A percentile compares a stretch with the other conserved stretches of the same genome.
phyloP scores from a whole-genome alignment of 306 rosid genomes.

The Citrullus amarus region DNA sequence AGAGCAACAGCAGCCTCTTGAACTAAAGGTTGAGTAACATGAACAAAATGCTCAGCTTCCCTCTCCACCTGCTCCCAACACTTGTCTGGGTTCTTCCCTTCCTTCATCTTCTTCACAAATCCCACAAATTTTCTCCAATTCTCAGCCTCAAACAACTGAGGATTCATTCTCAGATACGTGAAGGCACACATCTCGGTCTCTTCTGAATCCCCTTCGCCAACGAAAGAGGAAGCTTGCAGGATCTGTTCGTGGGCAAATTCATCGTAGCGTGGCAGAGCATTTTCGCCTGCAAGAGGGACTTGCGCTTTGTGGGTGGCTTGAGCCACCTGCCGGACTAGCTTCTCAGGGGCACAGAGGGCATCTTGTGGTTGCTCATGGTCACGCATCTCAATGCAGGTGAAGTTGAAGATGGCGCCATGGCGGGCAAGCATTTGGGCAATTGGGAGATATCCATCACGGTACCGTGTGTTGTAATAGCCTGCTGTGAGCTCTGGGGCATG shows the following conservation, averaged over 20 bases:
- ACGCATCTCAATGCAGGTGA: slow-evolving; percentile 90
- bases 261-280: slow-evolving; percentile 71
- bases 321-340: slow-evolving; percentile 79
- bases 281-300: slow-evolving; percentile 84
- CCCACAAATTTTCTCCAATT: slow-evolving; percentile 76
- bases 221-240: slow-evolving; percentile 42
- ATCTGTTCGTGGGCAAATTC: slow-evolving; percentile 62
- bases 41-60: slow-evolving; percentile 83
- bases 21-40: slow-evolving; percentile 54
- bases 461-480: slow-evolving; percentile 85
- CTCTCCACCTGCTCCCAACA: slow-evolving; percentile 87
- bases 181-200: slow-evolving; percentile 67
- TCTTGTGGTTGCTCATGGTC: slow-evolving; percentile 91
- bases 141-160: slow-evolving; percentile 55
- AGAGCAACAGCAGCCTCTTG: slow-evolving; percentile 71
- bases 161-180: slow-evolving; percentile 90
- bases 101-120: slow-evolving; percentile 92
- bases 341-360: slow-evolving; percentile 79
- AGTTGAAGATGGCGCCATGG: slow-evolving; percentile 82
- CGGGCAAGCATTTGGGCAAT: slow-evolving; percentile 90
- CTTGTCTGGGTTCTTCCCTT: slow-evolving; percentile 43
- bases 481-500: slow-evolving; percentile 99
- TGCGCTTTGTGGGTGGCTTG: slow-evolving; percentile 52
- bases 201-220: slow-evolving; percentile 28
- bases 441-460: slow-evolving; percentile 72